A percentile compares a stretch with the other conserved stretches of the same genome.
phyloP scores from a whole-genome alignment of 257 asterid genomes.

The Plantago major region DNA sequence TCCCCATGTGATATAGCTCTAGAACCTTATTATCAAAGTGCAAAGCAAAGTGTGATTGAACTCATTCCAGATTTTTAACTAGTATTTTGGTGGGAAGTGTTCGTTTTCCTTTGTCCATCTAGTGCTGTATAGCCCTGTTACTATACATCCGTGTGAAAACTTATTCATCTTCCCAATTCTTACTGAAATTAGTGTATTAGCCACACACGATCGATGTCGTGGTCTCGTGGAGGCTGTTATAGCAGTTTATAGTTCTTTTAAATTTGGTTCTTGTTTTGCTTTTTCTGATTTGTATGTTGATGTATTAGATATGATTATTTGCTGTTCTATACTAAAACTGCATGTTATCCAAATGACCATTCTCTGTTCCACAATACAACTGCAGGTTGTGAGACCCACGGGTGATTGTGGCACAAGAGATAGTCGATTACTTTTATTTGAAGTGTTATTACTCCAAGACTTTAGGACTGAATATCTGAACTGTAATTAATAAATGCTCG shows the following conservation, averaged over 20 bases:
- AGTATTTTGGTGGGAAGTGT: not conserved
- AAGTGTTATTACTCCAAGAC: constrained; percentile 38
- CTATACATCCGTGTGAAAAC: not conserved
- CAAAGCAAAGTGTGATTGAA: too few species aligned
- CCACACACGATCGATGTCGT: not conserved
- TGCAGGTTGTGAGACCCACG: constrained; percentile 75
- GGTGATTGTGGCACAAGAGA: constrained; percentile 63
- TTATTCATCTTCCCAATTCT: not conserved
- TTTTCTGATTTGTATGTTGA: not conserved
- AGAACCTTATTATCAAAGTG: too few species aligned
- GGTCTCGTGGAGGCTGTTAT: not conserved
- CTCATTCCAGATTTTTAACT: too few species aligned
- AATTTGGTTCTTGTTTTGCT: not conserved
- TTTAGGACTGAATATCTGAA: constrained; percentile 37
- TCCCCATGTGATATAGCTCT: too few species aligned
- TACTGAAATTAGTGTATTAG: not conserved
- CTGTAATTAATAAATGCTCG: constrained; percentile 36
- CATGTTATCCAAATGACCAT: constrained; percentile 42
- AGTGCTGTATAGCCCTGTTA: too few species aligned
- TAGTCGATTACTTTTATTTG: constrained; percentile 43
- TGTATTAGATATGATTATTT: not conserved
- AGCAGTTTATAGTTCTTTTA: not conserved
- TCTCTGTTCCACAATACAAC: constrained; percentile 48
- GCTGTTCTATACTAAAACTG: constrained; percentile 18
- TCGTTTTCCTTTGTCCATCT: not conserved